Conservation (phyloP, 2,329 filamentous ascomycete species). For the Xylaria hypoxylon region DNA sequence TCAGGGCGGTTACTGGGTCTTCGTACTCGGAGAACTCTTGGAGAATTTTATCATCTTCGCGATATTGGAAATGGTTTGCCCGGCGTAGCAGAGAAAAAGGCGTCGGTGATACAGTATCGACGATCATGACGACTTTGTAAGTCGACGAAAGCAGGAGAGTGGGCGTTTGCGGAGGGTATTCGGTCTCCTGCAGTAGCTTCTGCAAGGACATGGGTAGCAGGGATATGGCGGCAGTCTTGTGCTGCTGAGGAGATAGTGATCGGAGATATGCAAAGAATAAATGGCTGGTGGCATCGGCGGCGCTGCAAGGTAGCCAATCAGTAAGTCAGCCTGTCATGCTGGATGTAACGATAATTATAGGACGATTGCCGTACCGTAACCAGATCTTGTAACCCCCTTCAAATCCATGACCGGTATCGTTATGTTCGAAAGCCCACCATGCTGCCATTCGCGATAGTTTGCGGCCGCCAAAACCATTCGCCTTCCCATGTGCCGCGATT, state of each 20-base stretch:
- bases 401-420: slow-evolving; percentile 88
- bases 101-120: slow-evolving; percentile 92
- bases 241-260: slow-evolving; percentile 85
- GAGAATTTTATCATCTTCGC: slow-evolving; percentile 86
- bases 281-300: slow-evolving; percentile 95
- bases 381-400: slow-evolving; percentile 93
- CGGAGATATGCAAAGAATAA: slow-evolving; percentile 97
- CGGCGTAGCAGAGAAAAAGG: slow-evolving; percentile 91
- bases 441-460: slow-evolving; percentile 95
- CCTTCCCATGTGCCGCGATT: slow-evolving; percentile 91
- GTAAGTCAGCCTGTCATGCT: slow-evolving; percentile 36
- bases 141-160: slow-evolving; percentile 82
- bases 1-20: slow-evolving; percentile 87
- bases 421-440: slow-evolving; percentile 98
- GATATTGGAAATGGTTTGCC: slow-evolving; percentile 94
- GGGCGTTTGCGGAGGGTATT: slow-evolving; percentile 88
- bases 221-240: slow-evolving; percentile 78
- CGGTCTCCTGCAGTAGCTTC: slow-evolving; percentile 88
- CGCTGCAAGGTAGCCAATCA: slow-evolving; percentile 63
- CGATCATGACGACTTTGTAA: slow-evolving; percentile 95
- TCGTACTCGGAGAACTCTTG: slow-evolving; percentile 89
- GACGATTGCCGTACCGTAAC: slow-evolving; percentile 70
- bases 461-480: slow-evolving; percentile 89
- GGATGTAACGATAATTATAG: slow-evolving; percentile 5
- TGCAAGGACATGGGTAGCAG: slow-evolving; percentile 90